Evolutionary conservation across 2,329 filamentous ascomycete species (phyloP), one percentile per base, ranked within the genome.

Genomic region (Cucurbitaria berberidis): DNA sequence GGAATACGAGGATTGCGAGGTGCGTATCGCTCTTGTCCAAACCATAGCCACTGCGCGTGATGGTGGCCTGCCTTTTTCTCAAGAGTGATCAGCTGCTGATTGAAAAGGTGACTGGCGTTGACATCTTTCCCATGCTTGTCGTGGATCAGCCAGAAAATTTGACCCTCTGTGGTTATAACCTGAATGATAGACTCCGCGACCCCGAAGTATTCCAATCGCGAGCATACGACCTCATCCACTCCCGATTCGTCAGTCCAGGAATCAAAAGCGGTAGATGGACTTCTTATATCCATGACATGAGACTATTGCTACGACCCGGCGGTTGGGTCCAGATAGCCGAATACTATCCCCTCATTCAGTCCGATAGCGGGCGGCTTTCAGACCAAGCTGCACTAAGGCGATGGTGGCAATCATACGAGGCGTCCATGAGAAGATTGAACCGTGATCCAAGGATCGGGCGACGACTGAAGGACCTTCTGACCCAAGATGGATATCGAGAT

Each of bases 241-340:
- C 90, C 63, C 85, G 87, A 62, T 82, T 89, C 75, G 79, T 91
- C 73, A 80, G 84, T 60, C 86, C 85, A 19, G 91, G 90, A 0
- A 89, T 96, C 64, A 82, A 93, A 66, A 78, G 80, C 51, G 77
- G 81, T 57, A 83, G 91, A 72, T 97, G 93, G 93, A 76, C 78
- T 49, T 81, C 82, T 27, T 96, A 96, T 74, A 75, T 96, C 59
- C 80, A 81, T 62, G 93, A 96, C 63, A 89, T 96, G 55, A 84
- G 85, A 60, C 82, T 85, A 19, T 82, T 91, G 9, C 78, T 93
- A 57, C 88, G 85, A 45, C 88, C 86, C 5, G 89, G 87, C 2
- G 92, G 93, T 1, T 96, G 91, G 91, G 83, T 89, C 53, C 91
- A 96, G 69, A 87, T 96, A 82, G 84, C 90, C n/a, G 93, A 96